Evolutionary conservation across 2,329 filamentous ascomycete genomes (phyloP), one percentile per base, ranked within the genome.

Genomic region (Ascochyta fabae): DNA sequence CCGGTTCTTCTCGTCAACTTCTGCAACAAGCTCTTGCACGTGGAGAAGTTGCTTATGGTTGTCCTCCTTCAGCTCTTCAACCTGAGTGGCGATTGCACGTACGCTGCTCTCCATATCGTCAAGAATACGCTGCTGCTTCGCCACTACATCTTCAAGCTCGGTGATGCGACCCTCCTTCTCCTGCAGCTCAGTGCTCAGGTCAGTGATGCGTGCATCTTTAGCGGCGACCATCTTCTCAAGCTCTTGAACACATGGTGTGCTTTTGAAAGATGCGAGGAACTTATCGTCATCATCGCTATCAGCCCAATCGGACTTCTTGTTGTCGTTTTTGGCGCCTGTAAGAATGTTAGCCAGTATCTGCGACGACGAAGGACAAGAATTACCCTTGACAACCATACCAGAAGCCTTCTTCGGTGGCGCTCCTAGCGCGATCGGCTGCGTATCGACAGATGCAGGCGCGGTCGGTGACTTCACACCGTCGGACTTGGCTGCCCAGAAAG

Each of bases 221-320:
- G 48, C 53, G 6, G 26, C 15, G 1, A 62, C 9, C 1, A 40
- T 36, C 0, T 38, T 52, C n/a, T 68, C 61, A 5, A 67, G 60
- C 26, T 63, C 48, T 4, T 49, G 45, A 31, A 64, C 40, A 8
- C 42, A 27, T 0, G 44, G 31, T 13, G 29, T 29, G 10, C 31
- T 15, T 33, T 43, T 54, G 16, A 60, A 52, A 5, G 57, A 35
- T 44, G 48, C 43, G 13, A 53, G 9, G 35, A 64, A 61, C 1
- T 55, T 54, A 4, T 62, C 58, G 16, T 67, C 67, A 0, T 64
- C 60, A n/a, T 66, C 65, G 31, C 58, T 61, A 16, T 66, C 64
- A 4, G 59, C 60, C 65, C 63, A 66, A 26, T 56, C 27, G 16
- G 47, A 40, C 50, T 58, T 63, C 39, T 57, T 62, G 15, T 31